Evolutionary conservation across 768 basidiomycete genomes (phyloP), one percentile per base, ranked within the genome.

Genomic region (Amanita thiersii): DNA sequence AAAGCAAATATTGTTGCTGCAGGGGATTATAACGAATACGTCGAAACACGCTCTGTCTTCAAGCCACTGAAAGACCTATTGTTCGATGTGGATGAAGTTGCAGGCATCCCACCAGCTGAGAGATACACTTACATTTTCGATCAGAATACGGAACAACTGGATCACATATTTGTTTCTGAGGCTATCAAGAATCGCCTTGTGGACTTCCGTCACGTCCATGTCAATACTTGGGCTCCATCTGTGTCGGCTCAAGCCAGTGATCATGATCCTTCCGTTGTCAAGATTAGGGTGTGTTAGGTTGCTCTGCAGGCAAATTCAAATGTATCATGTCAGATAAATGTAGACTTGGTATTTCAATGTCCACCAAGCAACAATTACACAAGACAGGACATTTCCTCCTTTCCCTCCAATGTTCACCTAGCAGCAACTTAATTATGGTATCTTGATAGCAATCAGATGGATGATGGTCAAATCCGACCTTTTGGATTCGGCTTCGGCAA

Each of bases 1-100:
- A 40, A 60, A 25, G 74, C 77, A 6, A 73, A 69, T 47, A 58
- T 81, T 45, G 49, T 79, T 33, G 61, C 74, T 5, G 75, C 68
- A 1, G 78, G 79, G 4, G 78, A 79, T 57, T 78, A 72, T 60
- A 81, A 81, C 52, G 78, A 80, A 50, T 79, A 62, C 56, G 50
- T 65, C 14, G 70, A 75, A 47, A 67, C 78, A 1, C 70, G 71
- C 36, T 64, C 72, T 8, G 73, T 73, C 20, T 76, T 70, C 56
- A 55, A 54, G 33, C 62, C 74, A 3, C 56, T 79, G 40, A 54
- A 52, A 1, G 46, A 53, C 4, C 40, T 72, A 15, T 51, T 78
- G 33, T 53, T 53, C 15, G 76, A 79, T 38, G 65, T 73, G 25
- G 75, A 79, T 53, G 72, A 68, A 45, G 63, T 66, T 18, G 72